Conservation (phyloP, 2,329 filamentous ascomycete genomes). For the Hypoxylon sp. region DNA sequence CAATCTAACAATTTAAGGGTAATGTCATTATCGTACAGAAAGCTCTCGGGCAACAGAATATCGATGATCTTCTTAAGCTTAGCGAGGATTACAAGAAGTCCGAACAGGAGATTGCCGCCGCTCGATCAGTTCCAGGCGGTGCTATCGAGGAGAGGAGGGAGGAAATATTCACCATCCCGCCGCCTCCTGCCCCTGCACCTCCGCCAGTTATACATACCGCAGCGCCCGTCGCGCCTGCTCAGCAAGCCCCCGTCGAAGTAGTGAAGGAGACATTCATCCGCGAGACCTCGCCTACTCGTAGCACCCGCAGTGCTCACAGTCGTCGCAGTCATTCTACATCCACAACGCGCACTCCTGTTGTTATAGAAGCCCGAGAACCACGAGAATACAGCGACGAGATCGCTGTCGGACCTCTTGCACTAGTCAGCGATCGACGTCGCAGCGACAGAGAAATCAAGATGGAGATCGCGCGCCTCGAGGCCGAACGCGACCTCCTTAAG, state of each 20-base stretch:
- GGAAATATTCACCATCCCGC: conserved; percentile 57
- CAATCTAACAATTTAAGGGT: conserved; percentile 67
- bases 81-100: conserved; percentile 80
- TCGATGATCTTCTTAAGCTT: conserved; percentile 86
- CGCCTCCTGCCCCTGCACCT: conserved; percentile 48
- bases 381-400: conserved; percentile 54
- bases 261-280: conserved; percentile 62
- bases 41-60: conserved; percentile 89
- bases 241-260: conserved; percentile 53
- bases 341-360: conserved; percentile 54
- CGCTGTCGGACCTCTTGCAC: conserved; percentile 57
- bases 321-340: conserved; percentile 52
- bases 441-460: conserved; percentile 75
- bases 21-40: conserved; percentile 84
- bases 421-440: conserved; percentile 56
- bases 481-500: conserved; percentile 60
- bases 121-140: conserved; percentile 61
- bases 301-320: conserved; percentile 50
- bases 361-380: conserved; percentile 58
- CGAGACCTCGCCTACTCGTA: conserved; percentile 62
- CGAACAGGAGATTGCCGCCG: conserved; percentile 60
- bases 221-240: conserved; percentile 52
- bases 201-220: conserved; percentile 47
- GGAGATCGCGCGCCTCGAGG: conserved; percentile 79
- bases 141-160: conserved; percentile 63